Base-by-base conservation (phyloP, 2,329 filamentous ascomycete species). In the Paracoccidioides lutzii region DNA sequence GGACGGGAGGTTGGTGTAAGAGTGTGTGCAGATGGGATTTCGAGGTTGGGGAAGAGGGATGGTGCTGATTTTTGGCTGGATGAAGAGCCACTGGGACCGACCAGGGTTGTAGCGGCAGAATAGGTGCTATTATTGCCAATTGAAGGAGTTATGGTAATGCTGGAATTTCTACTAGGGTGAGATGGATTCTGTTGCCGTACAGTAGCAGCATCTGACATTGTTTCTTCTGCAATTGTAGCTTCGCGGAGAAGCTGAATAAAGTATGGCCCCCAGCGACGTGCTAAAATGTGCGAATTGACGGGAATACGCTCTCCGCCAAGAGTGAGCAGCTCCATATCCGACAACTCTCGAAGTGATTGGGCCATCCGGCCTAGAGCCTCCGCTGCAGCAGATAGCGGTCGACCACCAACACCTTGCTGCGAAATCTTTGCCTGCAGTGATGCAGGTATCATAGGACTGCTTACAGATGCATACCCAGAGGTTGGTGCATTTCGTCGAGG, bases 271-370 rank as follows among this genome's bases (percentile, higher is more conserved):
- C 93, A 98, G 66, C 93, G 79, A 33, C 89, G 81, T 8, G 87
- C 85, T 14, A 97, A 79, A 14, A 98, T 81, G 56, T 90, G 83
- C 5, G 93, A 97, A 70, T 95, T 98, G 62, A 96, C 87, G 0
- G 93, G 89, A 61, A 97, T 89, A 15, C 90, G 82, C 67, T 96
- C 91, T 28, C 91, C 91, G 22, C 87, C 87, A 44, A 95, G 84
- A 53, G 91, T 93, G 33, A 97, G 77, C 57, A 98, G 88, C 65
- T 97, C 93, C 93, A 98, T 98, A 64, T 98, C 93, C 2, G 89
- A 81, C 55, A 98, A 76, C 69, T 97, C 93, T n/a, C 83, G 82
- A 67, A 95, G 76, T 1, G 79, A 79, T 59, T 95, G 75, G 0
- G 88, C 87, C 68, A 88, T 82, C 61, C 88, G 85, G 4, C 93